phyloP scores from a whole-genome alignment of 2,329 filamentous ascomycete genomes.

The Nemania abortiva region DNA sequence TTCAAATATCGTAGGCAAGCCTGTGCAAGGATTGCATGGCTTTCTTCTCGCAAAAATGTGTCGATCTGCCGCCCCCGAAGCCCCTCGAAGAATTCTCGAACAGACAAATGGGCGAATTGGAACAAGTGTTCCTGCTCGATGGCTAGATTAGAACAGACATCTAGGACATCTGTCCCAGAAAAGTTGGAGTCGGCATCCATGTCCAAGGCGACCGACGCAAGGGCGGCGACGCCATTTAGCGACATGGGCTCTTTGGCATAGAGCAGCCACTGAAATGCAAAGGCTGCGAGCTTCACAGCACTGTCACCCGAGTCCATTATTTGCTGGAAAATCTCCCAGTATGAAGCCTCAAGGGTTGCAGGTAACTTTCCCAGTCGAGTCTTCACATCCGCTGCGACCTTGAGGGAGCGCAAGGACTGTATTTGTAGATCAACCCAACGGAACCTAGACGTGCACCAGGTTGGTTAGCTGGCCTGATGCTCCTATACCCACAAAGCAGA shows the following conservation, averaged over 20 bases:
- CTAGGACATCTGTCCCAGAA: not conserved
- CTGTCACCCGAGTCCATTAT: constrained; percentile 3
- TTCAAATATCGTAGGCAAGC: constrained; percentile 6
- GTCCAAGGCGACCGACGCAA: constrained; percentile 3
- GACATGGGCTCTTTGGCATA: not conserved
- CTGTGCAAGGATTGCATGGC: constrained; percentile 9
- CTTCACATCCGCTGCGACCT: constrained; percentile 15
- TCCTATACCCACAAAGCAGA: not conserved
- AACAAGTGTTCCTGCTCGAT: not conserved
- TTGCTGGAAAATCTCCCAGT: constrained; percentile 10
- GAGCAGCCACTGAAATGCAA: constrained; percentile 17
- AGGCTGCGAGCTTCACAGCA: constrained; percentile 7
- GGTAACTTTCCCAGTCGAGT: constrained; percentile 10
- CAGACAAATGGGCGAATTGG: constrained; percentile 18
- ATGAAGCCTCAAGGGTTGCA: constrained; percentile 12
- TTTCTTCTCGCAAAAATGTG: constrained; percentile 2
- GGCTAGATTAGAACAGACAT: constrained; percentile 16
- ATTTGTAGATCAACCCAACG: constrained; percentile 23
- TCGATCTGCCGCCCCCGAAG: not conserved
- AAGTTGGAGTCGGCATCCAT: not conserved
- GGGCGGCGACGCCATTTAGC: not conserved
- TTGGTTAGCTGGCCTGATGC: not conserved
- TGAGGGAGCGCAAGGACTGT: constrained; percentile 15
- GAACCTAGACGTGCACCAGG: constrained; percentile 1
- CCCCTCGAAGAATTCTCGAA: constrained; percentile 18